phyloP scores from a whole-genome alignment of 768 basidiomycete species.

The Strobilomyces dryophilus region DNA sequence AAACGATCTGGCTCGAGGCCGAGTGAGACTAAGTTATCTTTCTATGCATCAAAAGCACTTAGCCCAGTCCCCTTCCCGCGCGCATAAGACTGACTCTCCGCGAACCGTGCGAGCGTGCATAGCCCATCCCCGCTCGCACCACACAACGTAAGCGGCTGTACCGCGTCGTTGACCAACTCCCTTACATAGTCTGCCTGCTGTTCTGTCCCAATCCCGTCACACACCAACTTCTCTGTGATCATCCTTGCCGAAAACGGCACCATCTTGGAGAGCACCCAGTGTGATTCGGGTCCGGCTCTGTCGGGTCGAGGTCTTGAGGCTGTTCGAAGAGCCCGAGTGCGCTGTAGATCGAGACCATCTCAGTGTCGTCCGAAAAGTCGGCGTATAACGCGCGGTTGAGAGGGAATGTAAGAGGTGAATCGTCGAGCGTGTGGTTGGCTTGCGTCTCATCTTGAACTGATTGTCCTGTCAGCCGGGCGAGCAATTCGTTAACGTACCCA shows the following conservation, averaged over 20 bases:
- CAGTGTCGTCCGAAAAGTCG: slow-evolving; percentile 84
- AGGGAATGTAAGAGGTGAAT: slow-evolving; percentile 64
- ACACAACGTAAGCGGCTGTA: slow-evolving; percentile 60
- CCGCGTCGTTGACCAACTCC: slow-evolving; percentile 68
- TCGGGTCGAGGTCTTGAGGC: slow-evolving; percentile 23
- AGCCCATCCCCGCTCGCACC: slow-evolving; percentile 47
- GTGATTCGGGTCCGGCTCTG: slow-evolving; percentile 15
- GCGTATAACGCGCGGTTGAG: slow-evolving; percentile 60
- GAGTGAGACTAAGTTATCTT: too few relatives aligned
- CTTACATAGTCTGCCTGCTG: slow-evolving; percentile 48
- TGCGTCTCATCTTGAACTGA: slow-evolving; percentile 68
- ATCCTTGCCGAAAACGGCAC: slow-evolving; percentile 72
- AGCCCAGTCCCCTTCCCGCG: slow-evolving; percentile 63
- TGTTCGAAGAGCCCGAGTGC: slow-evolving; percentile 50
- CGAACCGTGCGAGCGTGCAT: slow-evolving; percentile 60
- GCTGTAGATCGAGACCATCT: slow-evolving; percentile 70
- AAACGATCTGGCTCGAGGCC: too few relatives aligned
- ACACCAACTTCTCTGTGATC: slow-evolving; percentile 64
- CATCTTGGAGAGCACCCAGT: slow-evolving; percentile 52
- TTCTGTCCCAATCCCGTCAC: slow-evolving; percentile 22
- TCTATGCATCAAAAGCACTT: slow-evolving; percentile 44
- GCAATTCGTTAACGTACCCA: too few relatives aligned
- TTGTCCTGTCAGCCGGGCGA: slow-evolving; percentile 64
- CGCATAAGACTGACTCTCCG: slow-evolving; percentile 66
- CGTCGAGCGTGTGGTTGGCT: slow-evolving; percentile 71